Evolutionary conservation across 345 rosid genomes (phyloP).

Genomic region (Carallia pectinifolia): DNA sequence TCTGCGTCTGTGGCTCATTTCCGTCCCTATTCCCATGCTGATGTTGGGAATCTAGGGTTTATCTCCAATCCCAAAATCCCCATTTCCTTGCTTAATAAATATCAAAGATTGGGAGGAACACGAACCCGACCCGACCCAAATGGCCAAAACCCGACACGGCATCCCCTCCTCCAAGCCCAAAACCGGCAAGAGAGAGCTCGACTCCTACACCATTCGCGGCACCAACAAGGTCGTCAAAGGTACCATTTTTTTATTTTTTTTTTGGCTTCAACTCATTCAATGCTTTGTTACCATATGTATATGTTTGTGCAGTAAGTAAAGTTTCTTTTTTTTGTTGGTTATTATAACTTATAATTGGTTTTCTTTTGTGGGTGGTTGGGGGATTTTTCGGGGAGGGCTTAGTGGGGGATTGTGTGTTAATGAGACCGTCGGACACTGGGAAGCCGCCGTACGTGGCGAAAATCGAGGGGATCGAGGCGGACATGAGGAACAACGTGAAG

Average conservation of each 20-base stretch:
- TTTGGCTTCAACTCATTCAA: background rate
- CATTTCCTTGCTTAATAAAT: background rate
- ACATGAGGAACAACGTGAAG: slow-evolving; percentile 60
- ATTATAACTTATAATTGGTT: background rate
- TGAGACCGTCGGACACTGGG: slow-evolving; percentile 75
- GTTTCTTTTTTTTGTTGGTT: background rate
- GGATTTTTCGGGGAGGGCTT: background rate
- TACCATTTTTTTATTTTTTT: slow-evolving; percentile 7
- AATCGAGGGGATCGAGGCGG: slow-evolving; percentile 76
- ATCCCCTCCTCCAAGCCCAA: slow-evolving; percentile 43
- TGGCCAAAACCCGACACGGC: slow-evolving; percentile 87
- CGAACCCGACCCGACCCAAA: slow-evolving; percentile 10
- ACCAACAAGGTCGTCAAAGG: slow-evolving; percentile 67
- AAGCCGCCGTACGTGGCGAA: slow-evolving; percentile 77
- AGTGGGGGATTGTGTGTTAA: slow-evolving; percentile 81
- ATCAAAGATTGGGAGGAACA: background rate
- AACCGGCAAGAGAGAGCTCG: slow-evolving; percentile 51
- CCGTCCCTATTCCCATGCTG: no score
- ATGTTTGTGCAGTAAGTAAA: background rate
- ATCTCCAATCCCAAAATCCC: slow-evolving; percentile 8
- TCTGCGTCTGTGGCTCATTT: no score
- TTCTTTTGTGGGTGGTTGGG: background rate
- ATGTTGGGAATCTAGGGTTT: slow-evolving; percentile 21
- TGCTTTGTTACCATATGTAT: background rate
- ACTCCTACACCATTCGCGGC: slow-evolving; percentile 62